Percentiles rank a stretch among this genome's conserved stretches.
Evolutionary conservation across 2,329 filamentous ascomycete species (phyloP).

Genomic region (Fusarium robinianum): DNA sequence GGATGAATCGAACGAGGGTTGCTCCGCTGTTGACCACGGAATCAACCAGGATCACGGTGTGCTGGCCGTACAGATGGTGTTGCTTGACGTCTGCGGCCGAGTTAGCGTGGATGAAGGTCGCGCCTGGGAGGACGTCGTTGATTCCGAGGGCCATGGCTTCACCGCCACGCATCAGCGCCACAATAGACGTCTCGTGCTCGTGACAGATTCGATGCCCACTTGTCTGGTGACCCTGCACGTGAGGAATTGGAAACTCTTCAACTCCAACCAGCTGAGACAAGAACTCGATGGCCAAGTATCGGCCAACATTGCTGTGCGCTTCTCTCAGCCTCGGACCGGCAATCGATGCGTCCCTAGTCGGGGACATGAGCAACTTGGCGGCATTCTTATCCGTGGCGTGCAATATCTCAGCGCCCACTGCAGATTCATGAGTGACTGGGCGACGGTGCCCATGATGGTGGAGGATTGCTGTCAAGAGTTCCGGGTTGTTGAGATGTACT

Average conservation of each 20-base stretch:
- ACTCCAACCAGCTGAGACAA: constrained; percentile 54
- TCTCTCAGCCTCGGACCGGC: constrained; percentile 52
- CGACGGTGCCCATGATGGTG: constrained; percentile 18
- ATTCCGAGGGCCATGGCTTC: constrained; percentile 65
- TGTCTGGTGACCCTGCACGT: constrained; percentile 55
- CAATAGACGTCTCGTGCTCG: constrained; percentile 56
- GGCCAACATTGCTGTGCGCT: constrained; percentile 54
- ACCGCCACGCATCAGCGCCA: constrained; percentile 66
- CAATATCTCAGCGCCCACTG: too few species aligned
- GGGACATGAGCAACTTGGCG: constrained; percentile 56
- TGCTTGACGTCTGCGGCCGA: constrained; percentile 47
- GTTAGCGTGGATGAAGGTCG: constrained; percentile 55
- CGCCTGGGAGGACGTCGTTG: constrained; percentile 54
- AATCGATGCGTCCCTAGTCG: constrained; percentile 55
- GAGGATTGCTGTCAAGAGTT: constrained; percentile 29
- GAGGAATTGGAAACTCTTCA: constrained; percentile 52
- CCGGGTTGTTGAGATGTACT: constrained; percentile 39
- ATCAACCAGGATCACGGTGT: constrained; percentile 59
- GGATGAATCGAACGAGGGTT: constrained; percentile 2
- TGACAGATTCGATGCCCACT: constrained; percentile 51
- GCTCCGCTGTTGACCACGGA: constrained; percentile 59
- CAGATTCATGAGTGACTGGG: too few species aligned
- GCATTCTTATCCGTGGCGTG: constrained; percentile 52
- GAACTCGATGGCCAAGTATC: constrained; percentile 57
- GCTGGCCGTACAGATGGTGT: constrained; percentile 46